Conservation (phyloP, 495 filamentous ascomycete genomes). For the Lepidopterella palustris region DNA sequence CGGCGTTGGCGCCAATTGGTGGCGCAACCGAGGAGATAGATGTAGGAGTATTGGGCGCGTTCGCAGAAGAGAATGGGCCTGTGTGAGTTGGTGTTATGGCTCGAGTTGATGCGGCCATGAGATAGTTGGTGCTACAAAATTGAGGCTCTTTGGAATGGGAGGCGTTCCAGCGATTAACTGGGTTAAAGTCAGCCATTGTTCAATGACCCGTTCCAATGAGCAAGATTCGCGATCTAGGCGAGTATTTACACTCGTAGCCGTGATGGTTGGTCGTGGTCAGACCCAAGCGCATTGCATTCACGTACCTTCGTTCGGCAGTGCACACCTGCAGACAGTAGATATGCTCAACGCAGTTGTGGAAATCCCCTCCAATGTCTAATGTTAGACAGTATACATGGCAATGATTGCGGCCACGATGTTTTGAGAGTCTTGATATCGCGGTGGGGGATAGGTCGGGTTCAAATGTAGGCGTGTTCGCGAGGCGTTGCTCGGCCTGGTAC, state of each 20-base stretch:
- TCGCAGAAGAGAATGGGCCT: constrained; percentile 29
- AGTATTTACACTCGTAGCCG: not conserved
- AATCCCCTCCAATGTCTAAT: not conserved
- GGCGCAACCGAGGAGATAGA: constrained; percentile 21
- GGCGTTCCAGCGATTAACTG: not conserved
- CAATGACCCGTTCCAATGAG: not conserved
- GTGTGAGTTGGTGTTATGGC: constrained; percentile 33
- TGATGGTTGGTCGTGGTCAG: not conserved
- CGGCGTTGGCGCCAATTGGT: constrained; percentile 4
- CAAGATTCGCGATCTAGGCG: not conserved
- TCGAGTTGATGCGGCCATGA: constrained; percentile 30
- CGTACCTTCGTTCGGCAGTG: constrained; percentile 11
- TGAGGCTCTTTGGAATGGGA: not conserved
- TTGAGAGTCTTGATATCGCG: not conserved
- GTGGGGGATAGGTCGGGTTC: not conserved
- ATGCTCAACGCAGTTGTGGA: not conserved
- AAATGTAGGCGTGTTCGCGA: not conserved
- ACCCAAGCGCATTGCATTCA: constrained; percentile 10
- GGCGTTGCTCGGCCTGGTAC: not conserved
- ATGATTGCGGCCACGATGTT: constrained; percentile 10
- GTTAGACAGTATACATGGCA: constrained; percentile 1
- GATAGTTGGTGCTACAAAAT: not conserved
- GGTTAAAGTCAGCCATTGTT: constrained; percentile 11
- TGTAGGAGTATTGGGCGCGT: constrained; percentile 28
- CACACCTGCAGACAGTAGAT: not conserved